Base-by-base conservation (phyloP, 2,329 filamentous ascomycete genomes). In the Chlorencoelia australis region DNA sequence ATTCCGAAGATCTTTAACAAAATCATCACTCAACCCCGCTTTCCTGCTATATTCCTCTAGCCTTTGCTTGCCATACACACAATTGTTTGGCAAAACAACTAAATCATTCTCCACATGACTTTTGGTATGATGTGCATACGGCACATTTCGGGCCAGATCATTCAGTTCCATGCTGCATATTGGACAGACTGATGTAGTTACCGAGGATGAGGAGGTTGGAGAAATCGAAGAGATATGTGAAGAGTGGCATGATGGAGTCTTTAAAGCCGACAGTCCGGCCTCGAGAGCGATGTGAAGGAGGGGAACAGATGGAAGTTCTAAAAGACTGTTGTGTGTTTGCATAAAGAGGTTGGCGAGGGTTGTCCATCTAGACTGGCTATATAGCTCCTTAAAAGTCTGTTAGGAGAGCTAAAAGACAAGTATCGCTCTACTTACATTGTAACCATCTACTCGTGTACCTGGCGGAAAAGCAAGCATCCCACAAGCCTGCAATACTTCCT, bases 101-200 rank as follows among this genome's bases (percentile, higher is more conserved):
- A 91, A 73, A 55, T 96, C 88, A 30, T 76, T 77, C 55, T 94
- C 89, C 19, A 96, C 85, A 43, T 86, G 83, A 56, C 86, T 94
- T 67, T 93, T 93, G 19, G 82, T 88, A 59, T 98, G 91, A 54
- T 94, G 83, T 3, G 91, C 91, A 52, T 96, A 96, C 1, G 91
- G 91, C 29, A 98, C 83, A 50, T 81, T 79, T 34, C 80, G 71
- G 2, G 91, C 89, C 21, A 98, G 72, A 52, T 88, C 83, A 58
- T 96, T 96, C 38, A 98, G 73, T 61, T 98, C 91, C 1, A 82
- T 91, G 31, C 82, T 91, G 66, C 91, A 98, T 54, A 98, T 96
- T 3, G 91, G 91, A 52, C 91, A 98, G 27, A 96, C 77, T 6
- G 82, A 80, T 2, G 76, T 77, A 36, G 46, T 57, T 54, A 53